Evolutionary conservation across 352 stramenopile genomes (phyloP), one percentile per base, ranked within the genome.

Genomic region (Aphanomyces stellatus): DNA sequence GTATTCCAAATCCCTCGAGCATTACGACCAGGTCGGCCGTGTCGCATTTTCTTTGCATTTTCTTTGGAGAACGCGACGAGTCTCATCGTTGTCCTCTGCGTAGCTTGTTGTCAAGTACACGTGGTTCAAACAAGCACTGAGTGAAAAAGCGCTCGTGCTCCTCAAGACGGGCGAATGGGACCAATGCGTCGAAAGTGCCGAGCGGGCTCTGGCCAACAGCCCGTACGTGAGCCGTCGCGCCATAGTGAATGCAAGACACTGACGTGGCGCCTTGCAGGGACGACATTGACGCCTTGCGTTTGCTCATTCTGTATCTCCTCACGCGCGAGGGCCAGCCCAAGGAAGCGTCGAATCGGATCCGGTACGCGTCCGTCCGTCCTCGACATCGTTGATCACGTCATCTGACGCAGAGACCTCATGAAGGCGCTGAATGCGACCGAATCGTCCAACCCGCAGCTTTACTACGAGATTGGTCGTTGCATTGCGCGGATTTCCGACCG

Each of bases 161-260:
- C 72, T 93, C 35, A 90, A 92, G 53, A 92, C 92, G 82, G 78
- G 82, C 51, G 87, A 80, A 24, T 96, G 87, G 87, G 87, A 96
- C 48, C 79, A 91, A 66, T 90, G 83, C 41, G 73, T 91, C 60
- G 87, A 94, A 70, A 86, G 77, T 35, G 77, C 88, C 25, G 84
- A 92, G 69, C 78, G 85, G 7, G 81, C 82, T 8, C 66, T 95
- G 17, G 72, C 68, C 15, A 77, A 88, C 34, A 89, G 91, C 51
- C 30, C 79, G 27, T 74, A 57, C 46, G 51, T 51, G 13, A 11
- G 10, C 51, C 17, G n/a, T n/a, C n/a, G n/a, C n/a, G n/a, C n/a
- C n/a, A n/a, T n/a, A n/a, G n/a, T n/a, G n/a, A n/a, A n/a, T n/a
- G n/a, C n/a, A n/a, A n/a, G n/a, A n/a, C n/a, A n/a, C n/a, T n/a